Conservation (phyloP, 192 early-diverging fungal species). For the Coemansia sp. region DNA sequence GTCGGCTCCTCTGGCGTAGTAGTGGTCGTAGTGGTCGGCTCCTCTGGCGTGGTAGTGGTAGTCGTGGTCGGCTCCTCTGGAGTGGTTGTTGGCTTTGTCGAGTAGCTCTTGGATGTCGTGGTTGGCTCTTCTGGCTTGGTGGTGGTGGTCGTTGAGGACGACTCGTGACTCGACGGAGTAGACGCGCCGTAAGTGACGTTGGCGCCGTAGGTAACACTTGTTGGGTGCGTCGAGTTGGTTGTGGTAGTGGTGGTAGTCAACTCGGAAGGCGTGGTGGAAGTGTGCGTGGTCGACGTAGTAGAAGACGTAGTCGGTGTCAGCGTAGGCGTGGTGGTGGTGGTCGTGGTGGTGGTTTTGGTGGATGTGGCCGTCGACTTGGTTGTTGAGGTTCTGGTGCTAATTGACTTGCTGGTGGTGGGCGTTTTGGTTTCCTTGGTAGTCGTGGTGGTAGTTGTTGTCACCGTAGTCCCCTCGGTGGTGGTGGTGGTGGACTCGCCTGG, state of each 20-base stretch:
- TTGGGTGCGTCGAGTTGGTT: too few relatives aligned
- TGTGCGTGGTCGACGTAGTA: background rate
- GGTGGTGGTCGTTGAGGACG: background rate
- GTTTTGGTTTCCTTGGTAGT: background rate
- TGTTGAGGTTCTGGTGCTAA: background rate
- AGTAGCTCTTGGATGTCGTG: background rate
- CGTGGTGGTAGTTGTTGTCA: background rate
- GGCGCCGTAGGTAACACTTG: background rate
- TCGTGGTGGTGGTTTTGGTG: background rate
- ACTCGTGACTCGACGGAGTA: background rate
- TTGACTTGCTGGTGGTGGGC: background rate
- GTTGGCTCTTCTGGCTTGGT: background rate
- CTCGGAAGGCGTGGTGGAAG: background rate
- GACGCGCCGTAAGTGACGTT: background rate
- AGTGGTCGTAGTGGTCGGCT: background rate
- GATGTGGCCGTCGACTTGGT: background rate
- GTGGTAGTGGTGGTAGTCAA: background rate
- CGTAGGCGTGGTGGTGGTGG: background rate
- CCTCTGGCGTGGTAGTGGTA: background rate
- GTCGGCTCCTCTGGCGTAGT: background rate
- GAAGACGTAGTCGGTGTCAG: background rate
- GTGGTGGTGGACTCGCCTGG: conserved; percentile 1
- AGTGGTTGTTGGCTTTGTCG: background rate
- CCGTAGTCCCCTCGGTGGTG: background rate
- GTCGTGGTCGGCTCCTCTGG: background rate